phyloP scores from a whole-genome alignment of 202 grass and related monocot species.

The Tripidium arundinaceum region DNA sequence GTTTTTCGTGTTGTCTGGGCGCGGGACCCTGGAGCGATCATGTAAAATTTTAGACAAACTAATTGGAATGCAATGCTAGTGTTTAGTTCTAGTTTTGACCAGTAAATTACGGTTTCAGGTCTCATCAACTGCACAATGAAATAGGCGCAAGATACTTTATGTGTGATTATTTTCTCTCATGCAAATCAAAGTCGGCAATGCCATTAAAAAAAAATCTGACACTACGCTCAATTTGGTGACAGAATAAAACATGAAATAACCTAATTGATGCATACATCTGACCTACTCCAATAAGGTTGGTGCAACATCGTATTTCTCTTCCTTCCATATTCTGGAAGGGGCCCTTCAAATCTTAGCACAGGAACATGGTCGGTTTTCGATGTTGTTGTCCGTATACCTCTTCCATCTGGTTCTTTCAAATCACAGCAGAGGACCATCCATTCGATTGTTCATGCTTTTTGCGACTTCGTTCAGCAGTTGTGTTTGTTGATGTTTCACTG shows the following conservation, averaged over 20 bases:
- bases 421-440: background rate
- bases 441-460: background rate
- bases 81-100: background rate
- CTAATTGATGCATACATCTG: background rate
- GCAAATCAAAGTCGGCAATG: background rate
- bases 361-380: background rate
- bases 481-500: background rate
- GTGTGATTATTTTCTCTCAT: background rate
- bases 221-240: background rate
- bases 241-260: background rate
- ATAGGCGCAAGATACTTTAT: background rate
- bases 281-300: background rate
- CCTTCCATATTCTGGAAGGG: background rate
- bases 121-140: conserved; percentile 9
- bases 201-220: background rate
- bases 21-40: background rate
- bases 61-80: conserved; percentile 14
- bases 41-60: conserved; percentile 29
- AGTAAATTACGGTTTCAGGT: background rate
- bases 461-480: background rate
- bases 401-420: background rate
- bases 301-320: background rate
- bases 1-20: background rate
- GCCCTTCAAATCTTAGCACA: background rate
- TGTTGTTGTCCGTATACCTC: background rate